A percentile compares a stretch with the other conserved stretches of the same genome.
Evolutionary conservation across 208 protist genomes (phyloP).

Genomic region (Wallacemonas rigidus): DNA sequence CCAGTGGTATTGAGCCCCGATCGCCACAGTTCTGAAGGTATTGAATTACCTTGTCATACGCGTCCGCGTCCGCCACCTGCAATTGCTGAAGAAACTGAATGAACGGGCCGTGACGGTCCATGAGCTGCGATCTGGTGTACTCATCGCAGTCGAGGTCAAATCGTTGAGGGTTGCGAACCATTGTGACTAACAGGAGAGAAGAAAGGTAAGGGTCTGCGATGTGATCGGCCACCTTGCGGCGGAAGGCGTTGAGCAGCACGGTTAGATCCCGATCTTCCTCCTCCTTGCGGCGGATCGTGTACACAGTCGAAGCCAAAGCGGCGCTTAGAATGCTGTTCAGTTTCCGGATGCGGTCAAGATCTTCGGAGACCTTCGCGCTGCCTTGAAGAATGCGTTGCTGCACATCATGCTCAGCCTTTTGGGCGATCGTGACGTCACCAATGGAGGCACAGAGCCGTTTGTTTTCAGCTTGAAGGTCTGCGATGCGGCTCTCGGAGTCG

Average conservation of each 20-base stretch:
- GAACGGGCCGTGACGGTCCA: constrained; percentile 69
- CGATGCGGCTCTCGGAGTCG: constrained; percentile 48
- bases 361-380: constrained; percentile 26
- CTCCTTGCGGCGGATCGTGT: constrained; percentile 77
- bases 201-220: constrained; percentile 64
- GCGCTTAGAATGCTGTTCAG: constrained; percentile 54
- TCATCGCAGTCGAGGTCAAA: constrained; percentile 76
- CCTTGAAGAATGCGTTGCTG: constrained; percentile 34
- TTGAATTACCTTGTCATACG: constrained; percentile 64
- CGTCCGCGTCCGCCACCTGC: constrained; percentile 46
- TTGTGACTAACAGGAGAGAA: constrained; percentile 62
- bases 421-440: constrained; percentile 23
- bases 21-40: constrained; percentile 58
- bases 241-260: constrained; percentile 71
- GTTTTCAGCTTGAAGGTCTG: constrained; percentile 56
- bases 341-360: constrained; percentile 45
- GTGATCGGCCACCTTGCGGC: constrained; percentile 58
- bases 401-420: constrained; percentile 24
- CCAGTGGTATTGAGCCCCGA: constrained; percentile 19
- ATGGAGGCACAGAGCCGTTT: constrained; percentile 48
- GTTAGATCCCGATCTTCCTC: constrained; percentile 79
- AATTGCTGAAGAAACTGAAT: constrained; percentile 69
- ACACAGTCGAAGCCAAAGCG: constrained; percentile 72
- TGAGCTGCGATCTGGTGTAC: constrained; percentile 48
- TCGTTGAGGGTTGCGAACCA: constrained; percentile 68